Evolutionary conservation across 805 yeast genomes (phyloP).

Genomic region (Wickerhamiella azymoides): DNA sequence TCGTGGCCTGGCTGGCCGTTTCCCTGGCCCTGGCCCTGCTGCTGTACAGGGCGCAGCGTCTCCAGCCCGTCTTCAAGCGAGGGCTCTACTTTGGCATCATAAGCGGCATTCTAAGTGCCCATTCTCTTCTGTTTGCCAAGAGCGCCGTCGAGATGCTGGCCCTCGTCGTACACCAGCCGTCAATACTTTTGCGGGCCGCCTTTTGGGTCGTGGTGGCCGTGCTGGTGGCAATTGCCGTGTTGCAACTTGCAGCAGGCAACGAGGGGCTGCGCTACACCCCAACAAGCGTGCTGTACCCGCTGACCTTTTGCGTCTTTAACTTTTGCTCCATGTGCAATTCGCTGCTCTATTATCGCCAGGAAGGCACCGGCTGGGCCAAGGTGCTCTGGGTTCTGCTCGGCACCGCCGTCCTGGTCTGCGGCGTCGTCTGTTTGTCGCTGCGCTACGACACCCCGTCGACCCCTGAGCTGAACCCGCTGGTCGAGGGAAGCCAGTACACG

Average conservation of each 20-base stretch:
- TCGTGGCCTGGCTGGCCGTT: slow-evolving; percentile 42
- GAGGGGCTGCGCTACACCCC: slow-evolving; percentile 55
- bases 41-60: slow-evolving; percentile 1
- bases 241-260: slow-evolving; percentile 62
- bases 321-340: slow-evolving; percentile 54
- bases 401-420: slow-evolving; percentile 32
- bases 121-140: slow-evolving; percentile 74
- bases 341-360: slow-evolving; percentile 41
- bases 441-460: not conserved
- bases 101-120: slow-evolving; percentile 73
- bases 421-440: slow-evolving; percentile 36
- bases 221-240: slow-evolving; percentile 37
- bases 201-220: slow-evolving; percentile 46
- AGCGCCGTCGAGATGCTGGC: slow-evolving; percentile 59
- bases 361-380: slow-evolving; percentile 23
- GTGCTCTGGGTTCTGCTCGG: slow-evolving; percentile 37
- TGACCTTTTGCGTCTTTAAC: slow-evolving; percentile 75
- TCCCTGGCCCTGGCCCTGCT: slow-evolving; percentile 25
- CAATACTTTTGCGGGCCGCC: slow-evolving; percentile 26
- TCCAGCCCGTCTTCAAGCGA: not conserved
- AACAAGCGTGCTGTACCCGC: slow-evolving; percentile 69
- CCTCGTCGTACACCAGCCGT: slow-evolving; percentile 25
- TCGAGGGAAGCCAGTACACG: slow-evolving; percentile 17
- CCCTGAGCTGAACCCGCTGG: slow-evolving; percentile 8
- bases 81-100: slow-evolving; percentile 55